Conservation (phyloP, 805 yeast species). For the Ogataea nitratoaversa region DNA sequence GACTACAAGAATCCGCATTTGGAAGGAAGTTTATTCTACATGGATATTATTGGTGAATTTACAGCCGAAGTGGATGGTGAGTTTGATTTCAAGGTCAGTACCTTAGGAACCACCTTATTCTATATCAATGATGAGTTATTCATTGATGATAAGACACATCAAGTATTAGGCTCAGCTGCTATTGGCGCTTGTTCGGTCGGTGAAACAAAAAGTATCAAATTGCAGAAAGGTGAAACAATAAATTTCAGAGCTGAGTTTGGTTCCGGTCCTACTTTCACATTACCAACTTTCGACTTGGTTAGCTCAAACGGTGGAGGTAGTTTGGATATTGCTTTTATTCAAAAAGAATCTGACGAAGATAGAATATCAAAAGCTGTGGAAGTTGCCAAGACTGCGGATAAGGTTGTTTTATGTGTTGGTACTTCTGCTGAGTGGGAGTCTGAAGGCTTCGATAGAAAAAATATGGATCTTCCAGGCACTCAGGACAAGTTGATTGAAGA, state of each 20-base stretch:
- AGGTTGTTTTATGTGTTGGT: slow-evolving; percentile 50
- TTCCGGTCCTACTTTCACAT: slow-evolving; percentile 34
- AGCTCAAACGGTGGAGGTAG: slow-evolving; percentile 33
- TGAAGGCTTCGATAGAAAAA: slow-evolving; percentile 53
- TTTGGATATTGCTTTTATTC: slow-evolving; percentile 9
- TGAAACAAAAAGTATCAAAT: slow-evolving; percentile 15
- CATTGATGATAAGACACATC: slow-evolving; percentile 42
- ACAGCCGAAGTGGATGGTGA: slow-evolving; percentile 35
- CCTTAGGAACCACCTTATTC: slow-evolving; percentile 40
- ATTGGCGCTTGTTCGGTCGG: slow-evolving; percentile 32
- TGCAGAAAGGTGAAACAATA: slow-evolving; percentile 34
- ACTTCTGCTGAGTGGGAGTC: slow-evolving; percentile 53
- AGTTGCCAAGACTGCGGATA: slow-evolving; percentile 47
- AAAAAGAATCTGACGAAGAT: slow-evolving; percentile 26
- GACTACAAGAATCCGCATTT: slow-evolving; percentile 22
- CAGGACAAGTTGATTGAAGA: slow-evolving; percentile 43
- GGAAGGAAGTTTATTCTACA: slow-evolving; percentile 30
- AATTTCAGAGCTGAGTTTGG: slow-evolving; percentile 39
- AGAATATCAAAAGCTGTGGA: slow-evolving; percentile 41
- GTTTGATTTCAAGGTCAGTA: slow-evolving; percentile 37
- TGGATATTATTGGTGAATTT: slow-evolving; percentile 36
- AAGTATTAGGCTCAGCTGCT: slow-evolving; percentile 36
- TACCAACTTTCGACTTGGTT: slow-evolving; percentile 13
- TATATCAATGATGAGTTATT: slow-evolving; percentile 39
- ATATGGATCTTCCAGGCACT: slow-evolving; percentile 47